Conservation (phyloP, 2,329 filamentous ascomycete species). For the Xylaria polymorpha region DNA sequence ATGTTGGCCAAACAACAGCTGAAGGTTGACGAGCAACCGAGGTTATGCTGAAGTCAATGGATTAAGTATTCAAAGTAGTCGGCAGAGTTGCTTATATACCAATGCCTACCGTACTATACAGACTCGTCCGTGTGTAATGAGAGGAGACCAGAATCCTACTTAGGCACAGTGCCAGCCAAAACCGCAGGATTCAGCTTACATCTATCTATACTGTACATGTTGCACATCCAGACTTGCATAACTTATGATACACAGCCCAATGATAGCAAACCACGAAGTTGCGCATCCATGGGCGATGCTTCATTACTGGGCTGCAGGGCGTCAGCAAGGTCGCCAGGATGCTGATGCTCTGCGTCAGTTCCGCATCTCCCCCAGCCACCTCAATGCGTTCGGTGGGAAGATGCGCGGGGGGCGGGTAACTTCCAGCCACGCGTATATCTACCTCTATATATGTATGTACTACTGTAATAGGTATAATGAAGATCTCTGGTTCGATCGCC, state of each 20-base stretch:
- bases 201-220: conserved; percentile 31
- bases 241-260: conserved; percentile 45
- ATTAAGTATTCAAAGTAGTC: not conserved
- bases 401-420: conserved; percentile 2
- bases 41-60: conserved; percentile 21
- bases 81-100: conserved; percentile 1
- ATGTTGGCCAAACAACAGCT: conserved; percentile 32
- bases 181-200: conserved; percentile 42
- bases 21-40: conserved; percentile 24
- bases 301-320: conserved; percentile 25
- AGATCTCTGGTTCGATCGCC: conserved; percentile 12
- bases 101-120: not conserved
- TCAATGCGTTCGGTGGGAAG: conserved; percentile 12
- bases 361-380: conserved; percentile 34
- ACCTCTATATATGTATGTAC: no score
- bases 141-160: conserved; percentile 19
- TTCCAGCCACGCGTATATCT: conserved; percentile 29
- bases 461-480: not conserved
- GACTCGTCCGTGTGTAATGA: not conserved
- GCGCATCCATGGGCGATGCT: conserved; percentile 40
- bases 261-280: conserved; percentile 47
- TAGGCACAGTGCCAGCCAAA: conserved; percentile 34
- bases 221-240: conserved; percentile 43
- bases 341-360: conserved; percentile 15
- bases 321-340: conserved; percentile 33